Base-by-base conservation (phyloP, 2,329 filamentous ascomycete species). In the Aureobasidium sp. region DNA sequence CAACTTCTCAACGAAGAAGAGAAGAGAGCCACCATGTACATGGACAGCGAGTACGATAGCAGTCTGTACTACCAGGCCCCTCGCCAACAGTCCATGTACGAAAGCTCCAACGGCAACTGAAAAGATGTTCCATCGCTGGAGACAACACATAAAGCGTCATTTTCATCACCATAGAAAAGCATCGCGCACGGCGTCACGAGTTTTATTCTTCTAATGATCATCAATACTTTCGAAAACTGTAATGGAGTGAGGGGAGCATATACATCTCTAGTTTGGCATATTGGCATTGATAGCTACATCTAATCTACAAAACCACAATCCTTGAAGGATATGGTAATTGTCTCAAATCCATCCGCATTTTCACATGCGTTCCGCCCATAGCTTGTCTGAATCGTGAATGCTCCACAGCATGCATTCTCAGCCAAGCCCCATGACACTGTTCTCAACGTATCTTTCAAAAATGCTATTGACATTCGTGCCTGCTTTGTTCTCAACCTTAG, bases 1-100 rank as follows among this genome's bases (percentile, higher is more conserved):
- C 82, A 73, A 6, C 66, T 90, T 12, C 81, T 94, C 20, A 84
- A 87, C 48, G 90, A 94, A 68, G 90, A 95, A 67, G 89, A 93
- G 63, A 87, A 88, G 64, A 84, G 89, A 63, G 80, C 80, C 26
- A 92, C 89, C 2, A 76, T 88, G 50, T 94, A 92, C 74, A 79
- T 82, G 50, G 88, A 91, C 63, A 85, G 87, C 66, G 83, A 83
- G 1, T 84, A 85, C 43, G 81, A 78, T 66, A 82, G 78, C 65
- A 77, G 76, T 56, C 64, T 76, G 41, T 79, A 78, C 66, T 72
- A 69, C 50, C 71, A 71, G 47, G 66, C 70, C 20, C 66, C 65
- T 17, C 65, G 68, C 26, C 63, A 68, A 27, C 63, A 52, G 15
- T 66, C 65, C 36, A 52, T 64, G 20, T 59, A 60, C 50, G 56